A percentile compares a stretch with the other conserved stretches of the same genome.
These are phyloP conservation scores for Dactylellina leptospora DNA, from an alignment of 2,329 filamentous ascomycete species.

Conservation along the genomic window DNA sequence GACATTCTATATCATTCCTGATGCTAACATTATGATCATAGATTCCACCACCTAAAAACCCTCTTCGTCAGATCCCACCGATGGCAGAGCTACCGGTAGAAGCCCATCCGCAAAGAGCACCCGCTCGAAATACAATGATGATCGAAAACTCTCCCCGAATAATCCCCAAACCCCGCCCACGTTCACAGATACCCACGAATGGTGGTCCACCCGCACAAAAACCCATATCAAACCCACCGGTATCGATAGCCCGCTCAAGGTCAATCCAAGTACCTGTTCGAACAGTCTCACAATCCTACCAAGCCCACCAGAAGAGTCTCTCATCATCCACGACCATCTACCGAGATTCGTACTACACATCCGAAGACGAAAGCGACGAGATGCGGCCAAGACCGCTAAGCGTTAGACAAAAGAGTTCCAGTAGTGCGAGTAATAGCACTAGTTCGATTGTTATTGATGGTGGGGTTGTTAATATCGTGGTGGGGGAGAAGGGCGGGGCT, in stretches of 20 bases:
- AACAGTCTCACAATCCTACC: constrained; percentile 17
- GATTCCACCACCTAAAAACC: constrained; percentile 47
- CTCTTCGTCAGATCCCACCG: constrained; percentile 34
- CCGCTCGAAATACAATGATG: background rate
- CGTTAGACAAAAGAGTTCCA: constrained; percentile 39
- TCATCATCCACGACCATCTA: constrained; percentile 16
- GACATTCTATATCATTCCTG: background rate
- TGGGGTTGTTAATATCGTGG: background rate
- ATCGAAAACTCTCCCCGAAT: background rate
- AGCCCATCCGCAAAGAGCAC: constrained; percentile 8
- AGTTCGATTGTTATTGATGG: constrained; percentile 42
- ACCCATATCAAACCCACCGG: constrained; percentile 15
- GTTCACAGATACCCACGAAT: constrained; percentile 13
- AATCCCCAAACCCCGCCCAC: constrained; percentile 17
- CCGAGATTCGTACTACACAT: constrained; percentile 42
- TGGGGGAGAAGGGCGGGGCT: background rate
- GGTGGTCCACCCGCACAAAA: background rate
- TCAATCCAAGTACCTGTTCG: constrained; percentile 32
- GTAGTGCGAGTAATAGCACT: constrained; percentile 42
- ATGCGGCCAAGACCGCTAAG: constrained; percentile 37
- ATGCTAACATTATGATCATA: constrained; percentile 10
- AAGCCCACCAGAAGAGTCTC: constrained; percentile 19
- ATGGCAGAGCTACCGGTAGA: constrained; percentile 35
- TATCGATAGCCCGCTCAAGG: constrained; percentile 23
- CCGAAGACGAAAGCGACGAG: constrained; percentile 47